Evolutionary conservation across 73 alveolate genomes (phyloP), one percentile per base, ranked within the genome.

Genomic region (Paramecium octaurelia): DNA sequence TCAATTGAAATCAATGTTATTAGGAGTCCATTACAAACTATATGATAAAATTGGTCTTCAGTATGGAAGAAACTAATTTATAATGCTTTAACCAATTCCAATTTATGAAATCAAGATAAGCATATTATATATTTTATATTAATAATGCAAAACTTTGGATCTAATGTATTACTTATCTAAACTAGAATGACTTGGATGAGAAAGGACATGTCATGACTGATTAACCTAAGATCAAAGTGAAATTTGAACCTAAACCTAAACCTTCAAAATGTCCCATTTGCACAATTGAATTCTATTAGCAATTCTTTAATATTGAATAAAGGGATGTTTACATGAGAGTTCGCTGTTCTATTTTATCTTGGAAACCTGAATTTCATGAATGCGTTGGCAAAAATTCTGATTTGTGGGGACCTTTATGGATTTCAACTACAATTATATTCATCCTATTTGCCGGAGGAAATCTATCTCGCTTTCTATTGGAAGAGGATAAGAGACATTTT

Each of bases 321-420:
- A 70, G 86, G 29, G 86, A 70, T 34, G 54, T 70, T 2, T 70
- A 70, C 31, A 70, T 70, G 86, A 70, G 86, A 34, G 3, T 70
- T 9, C 31, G 86, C 8, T 70, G 86, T 70, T 70, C 86, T 1
- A 24, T 70, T 6, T 29, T 70, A n/a, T 29, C 86, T 31, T 70
- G 86, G 86, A 73, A 73, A 73, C 64, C 64, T 4, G 84, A 64
- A 24, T 64, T 64, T 6, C 27, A 64, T 23, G 8, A 80, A 80
- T 80, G 70, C 24, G 91, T 80, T 42, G 91, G 76, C 36, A 59
- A 92, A 23, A 85, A 92, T 27, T 95, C 97, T 29, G 97, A 94
- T 86, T 87, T 94, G 54, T 95, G 94, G 93, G 97, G 97, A 12
- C 98, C 98, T 36, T 93, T 93, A 71, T 95, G 98, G 98, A 93